A percentile compares a stretch with the other conserved stretches of the same genome.
Conservation (phyloP, 2,329 filamentous ascomycete genomes). For the Botryotinia globosa region DNA sequence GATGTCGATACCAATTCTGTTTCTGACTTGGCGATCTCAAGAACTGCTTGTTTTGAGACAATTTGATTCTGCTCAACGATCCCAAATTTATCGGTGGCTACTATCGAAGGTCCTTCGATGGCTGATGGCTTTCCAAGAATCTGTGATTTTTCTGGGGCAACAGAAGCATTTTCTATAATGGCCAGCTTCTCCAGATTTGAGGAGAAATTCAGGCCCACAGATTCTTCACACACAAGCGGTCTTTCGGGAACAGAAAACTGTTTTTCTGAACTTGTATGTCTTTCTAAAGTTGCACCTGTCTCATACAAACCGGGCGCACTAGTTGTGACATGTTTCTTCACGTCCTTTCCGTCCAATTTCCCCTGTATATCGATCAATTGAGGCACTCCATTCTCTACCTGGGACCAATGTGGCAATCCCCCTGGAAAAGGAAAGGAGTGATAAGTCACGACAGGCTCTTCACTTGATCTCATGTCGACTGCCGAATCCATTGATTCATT, state of each 20-base stretch:
- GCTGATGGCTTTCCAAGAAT: background rate
- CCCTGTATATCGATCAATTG: background rate
- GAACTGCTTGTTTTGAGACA: background rate
- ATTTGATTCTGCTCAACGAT: background rate
- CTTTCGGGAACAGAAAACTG: background rate
- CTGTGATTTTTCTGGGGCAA: background rate
- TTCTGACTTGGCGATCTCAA: background rate
- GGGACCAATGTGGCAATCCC: background rate
- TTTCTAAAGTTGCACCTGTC: background rate
- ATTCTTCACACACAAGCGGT: rapidly evolving
- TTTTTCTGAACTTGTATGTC: background rate
- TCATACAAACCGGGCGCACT: background rate
- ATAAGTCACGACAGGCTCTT: background rate
- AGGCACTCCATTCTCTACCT: background rate
- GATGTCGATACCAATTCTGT: background rate
- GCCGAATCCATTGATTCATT: background rate
- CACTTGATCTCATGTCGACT: background rate
- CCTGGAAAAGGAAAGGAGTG: background rate
- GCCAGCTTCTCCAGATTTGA: background rate
- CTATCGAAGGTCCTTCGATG: background rate
- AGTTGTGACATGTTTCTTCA: too few species aligned
- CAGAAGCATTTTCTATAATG: too few species aligned
- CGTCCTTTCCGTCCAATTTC: background rate
- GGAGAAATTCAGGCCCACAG: background rate
- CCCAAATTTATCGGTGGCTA: too few species aligned